Evolutionary conservation across 192 early-diverging fungal genomes (phyloP).

Genomic region (Spinellus fusiger): DNA sequence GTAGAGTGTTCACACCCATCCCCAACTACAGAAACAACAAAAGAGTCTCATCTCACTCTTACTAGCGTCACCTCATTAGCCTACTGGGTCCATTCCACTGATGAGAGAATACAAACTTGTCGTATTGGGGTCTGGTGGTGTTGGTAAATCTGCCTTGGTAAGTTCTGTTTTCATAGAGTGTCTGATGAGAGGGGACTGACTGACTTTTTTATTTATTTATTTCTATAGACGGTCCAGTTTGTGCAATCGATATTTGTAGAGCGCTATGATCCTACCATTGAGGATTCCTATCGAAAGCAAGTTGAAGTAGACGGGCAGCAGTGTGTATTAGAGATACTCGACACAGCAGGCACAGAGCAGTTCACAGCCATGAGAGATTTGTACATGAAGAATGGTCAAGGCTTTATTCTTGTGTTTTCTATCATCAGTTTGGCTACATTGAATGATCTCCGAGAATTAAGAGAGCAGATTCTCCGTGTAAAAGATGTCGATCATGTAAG

Average conservation of each 20-base stretch:
- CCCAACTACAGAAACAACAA: background rate
- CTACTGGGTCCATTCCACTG: background rate
- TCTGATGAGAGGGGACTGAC: background rate
- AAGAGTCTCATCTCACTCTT: background rate
- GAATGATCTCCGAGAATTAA: slow-evolving; percentile 69
- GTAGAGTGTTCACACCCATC: too few species aligned
- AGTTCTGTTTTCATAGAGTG: background rate
- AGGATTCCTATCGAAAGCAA: slow-evolving; percentile 85
- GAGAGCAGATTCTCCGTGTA: slow-evolving; percentile 69
- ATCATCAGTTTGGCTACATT: slow-evolving; percentile 69
- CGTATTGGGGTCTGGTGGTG: slow-evolving; percentile 87
- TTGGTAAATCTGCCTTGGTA: slow-evolving; percentile 83
- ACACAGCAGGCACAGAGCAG: slow-evolving; percentile 77
- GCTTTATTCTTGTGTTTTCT: slow-evolving; percentile 83
- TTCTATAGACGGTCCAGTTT: slow-evolving; percentile 72
- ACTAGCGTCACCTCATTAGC: background rate
- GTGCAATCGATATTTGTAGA: slow-evolving; percentile 91
- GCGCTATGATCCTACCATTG: slow-evolving; percentile 94
- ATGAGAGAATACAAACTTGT: slow-evolving; percentile 97
- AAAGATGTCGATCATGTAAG: slow-evolving; percentile 68
- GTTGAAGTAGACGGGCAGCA: slow-evolving; percentile 74
- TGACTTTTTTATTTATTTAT: background rate
- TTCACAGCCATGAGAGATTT: slow-evolving; percentile 72
- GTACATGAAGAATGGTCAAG: slow-evolving; percentile 89
- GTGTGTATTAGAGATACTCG: slow-evolving; percentile 85